Evolutionary conservation across 257 asterid genomes (phyloP).

Genomic region (Coffea eugenioides): DNA sequence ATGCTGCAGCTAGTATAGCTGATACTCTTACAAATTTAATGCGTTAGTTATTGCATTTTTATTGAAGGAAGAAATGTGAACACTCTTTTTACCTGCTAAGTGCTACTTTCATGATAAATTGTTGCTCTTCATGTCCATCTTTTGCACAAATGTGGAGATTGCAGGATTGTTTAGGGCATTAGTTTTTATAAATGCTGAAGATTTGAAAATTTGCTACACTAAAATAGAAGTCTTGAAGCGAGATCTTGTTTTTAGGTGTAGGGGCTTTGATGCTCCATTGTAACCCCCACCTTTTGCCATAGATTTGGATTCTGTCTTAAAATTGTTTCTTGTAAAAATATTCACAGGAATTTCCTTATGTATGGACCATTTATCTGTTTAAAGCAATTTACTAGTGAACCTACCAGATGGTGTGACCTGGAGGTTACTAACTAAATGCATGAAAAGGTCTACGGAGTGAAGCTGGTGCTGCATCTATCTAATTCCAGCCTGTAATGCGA

Average conservation of each 20-base stretch:
- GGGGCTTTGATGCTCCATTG: neutral
- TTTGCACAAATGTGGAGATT: neutral
- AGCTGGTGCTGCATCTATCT: neutral
- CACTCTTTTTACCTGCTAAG: neutral
- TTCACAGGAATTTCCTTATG: neutral
- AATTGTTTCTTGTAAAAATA: neutral
- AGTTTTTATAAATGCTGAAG: neutral
- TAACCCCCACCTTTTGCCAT: neutral
- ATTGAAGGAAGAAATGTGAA: neutral
- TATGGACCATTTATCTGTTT: neutral
- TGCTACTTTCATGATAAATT: neutral
- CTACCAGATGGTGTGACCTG: neutral
- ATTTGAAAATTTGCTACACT: neutral
- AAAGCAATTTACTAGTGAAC: neutral
- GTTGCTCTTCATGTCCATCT: neutral
- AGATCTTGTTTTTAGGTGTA: neutral
- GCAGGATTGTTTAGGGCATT: neutral
- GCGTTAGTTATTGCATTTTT: neutral
- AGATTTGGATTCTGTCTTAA: neutral
- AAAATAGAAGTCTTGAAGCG: neutral
- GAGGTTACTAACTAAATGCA: neutral
- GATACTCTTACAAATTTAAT: neutral
- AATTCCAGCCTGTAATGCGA: neutral
- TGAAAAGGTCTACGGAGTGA: neutral
- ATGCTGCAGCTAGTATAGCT: constrained; percentile 3